phyloP scores from a whole-genome alignment of 495 filamentous ascomycete species.

The Podospora appendiculata region DNA sequence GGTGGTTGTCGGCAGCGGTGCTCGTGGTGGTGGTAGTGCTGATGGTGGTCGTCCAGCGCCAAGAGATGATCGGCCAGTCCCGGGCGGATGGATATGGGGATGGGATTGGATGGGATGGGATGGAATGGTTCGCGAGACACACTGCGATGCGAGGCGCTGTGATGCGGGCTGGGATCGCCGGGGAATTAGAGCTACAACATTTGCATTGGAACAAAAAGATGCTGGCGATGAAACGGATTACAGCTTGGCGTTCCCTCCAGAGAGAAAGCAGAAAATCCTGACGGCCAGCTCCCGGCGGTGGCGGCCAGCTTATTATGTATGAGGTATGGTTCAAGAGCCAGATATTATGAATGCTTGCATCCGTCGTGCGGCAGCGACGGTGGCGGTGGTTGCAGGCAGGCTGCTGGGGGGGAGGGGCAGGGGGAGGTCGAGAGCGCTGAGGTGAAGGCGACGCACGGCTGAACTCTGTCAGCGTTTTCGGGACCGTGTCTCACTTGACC shows the following conservation, averaged over 20 bases:
- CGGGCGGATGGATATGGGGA: neutral
- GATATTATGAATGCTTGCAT: too few species aligned
- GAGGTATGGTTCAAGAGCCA: too few species aligned
- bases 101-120: neutral
- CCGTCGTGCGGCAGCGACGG: too few species aligned
- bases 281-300: slow-evolving; percentile 16
- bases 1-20: neutral
- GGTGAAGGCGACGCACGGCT: too few species aligned
- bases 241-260: neutral
- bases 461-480: too few species aligned
- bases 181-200: slow-evolving; percentile 1
- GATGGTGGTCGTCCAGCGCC: too few species aligned
- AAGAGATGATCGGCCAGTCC: neutral
- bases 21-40: neutral
- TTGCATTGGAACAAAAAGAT: neutral
- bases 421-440: too few species aligned
- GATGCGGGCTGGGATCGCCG: slow-evolving; percentile 1
- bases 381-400: too few species aligned
- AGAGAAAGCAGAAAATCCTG: neutral
- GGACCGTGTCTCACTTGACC: too few species aligned
- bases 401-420: too few species aligned
- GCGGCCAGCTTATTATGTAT: slow-evolving; percentile 6
- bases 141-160: neutral
- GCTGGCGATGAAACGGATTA: slow-evolving; percentile 2
- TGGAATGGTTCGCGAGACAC: neutral